Conservation (phyloP, 495 filamentous ascomycete genomes). For the Penicillium flavigenum region DNA sequence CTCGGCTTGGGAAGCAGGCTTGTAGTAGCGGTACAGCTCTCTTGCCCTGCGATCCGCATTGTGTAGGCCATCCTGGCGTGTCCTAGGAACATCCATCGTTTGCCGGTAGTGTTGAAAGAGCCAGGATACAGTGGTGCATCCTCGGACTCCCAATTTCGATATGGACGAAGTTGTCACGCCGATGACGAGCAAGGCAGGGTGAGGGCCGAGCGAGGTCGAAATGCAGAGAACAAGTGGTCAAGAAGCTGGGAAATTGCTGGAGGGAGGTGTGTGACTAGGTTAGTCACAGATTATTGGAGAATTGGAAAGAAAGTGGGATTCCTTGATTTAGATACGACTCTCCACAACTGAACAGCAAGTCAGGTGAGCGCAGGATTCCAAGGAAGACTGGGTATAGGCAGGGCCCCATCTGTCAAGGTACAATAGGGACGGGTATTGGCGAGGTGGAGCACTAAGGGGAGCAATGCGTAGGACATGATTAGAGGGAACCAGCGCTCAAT, state of each 20-base stretch:
- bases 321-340: conserved; percentile 5
- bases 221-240: conserved; percentile 4
- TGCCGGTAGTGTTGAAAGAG: conserved; percentile 8
- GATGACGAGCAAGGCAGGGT: not conserved
- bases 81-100: conserved; percentile 20
- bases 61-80: conserved; percentile 16
- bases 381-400: not conserved
- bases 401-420: conserved; percentile 18
- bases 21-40: conserved; percentile 45
- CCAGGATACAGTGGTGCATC: conserved; percentile 20
- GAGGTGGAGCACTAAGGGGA: conserved; percentile 16
- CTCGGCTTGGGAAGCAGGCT: conserved; percentile 23
- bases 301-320: conserved; percentile 14
- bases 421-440: conserved; percentile 12
- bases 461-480: conserved; percentile 19
- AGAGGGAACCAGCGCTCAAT: conserved; percentile 9
- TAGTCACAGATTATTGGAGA: not conserved
- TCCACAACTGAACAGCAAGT: conserved; percentile 13
- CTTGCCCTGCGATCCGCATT: conserved; percentile 31
- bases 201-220: not conserved
- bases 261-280: not conserved
- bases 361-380: conserved; percentile 12
- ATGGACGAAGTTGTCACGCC: conserved; percentile 20
- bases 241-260: conserved; percentile 6
- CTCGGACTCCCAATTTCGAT: conserved; percentile 25